Conservation (phyloP, 2,329 filamentous ascomycete genomes). For the Bipolaris zeicola region DNA sequence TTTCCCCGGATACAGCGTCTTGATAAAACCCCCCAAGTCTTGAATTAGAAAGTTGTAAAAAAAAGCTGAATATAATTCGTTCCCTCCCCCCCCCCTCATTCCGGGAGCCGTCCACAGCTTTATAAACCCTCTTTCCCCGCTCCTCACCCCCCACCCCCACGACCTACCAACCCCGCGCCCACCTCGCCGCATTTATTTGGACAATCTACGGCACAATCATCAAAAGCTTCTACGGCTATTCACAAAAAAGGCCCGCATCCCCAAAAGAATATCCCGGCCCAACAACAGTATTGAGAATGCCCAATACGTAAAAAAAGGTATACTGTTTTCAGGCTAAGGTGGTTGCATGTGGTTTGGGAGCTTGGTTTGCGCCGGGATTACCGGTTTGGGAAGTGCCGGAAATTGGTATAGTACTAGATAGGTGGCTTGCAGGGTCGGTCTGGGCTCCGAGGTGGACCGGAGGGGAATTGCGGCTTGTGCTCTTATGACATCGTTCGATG, state of each 20-base stretch:
- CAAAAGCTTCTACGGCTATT: no score
- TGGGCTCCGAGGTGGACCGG: slow-evolving; percentile 12
- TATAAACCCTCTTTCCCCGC: slow-evolving; percentile 32
- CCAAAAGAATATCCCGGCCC: not conserved
- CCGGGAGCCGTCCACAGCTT: slow-evolving; percentile 16
- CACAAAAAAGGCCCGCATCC: not conserved
- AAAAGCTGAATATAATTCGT: not conserved
- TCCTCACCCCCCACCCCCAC: slow-evolving; percentile 18
- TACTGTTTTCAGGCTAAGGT: slow-evolving; percentile 26
- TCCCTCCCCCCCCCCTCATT: slow-evolving; percentile 2
- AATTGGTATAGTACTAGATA: not conserved
- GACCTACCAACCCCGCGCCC: not conserved
- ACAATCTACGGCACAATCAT: not conserved
- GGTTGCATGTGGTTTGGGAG: not conserved
- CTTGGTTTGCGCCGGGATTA: slow-evolving; percentile 27
- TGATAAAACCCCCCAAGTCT: no score
- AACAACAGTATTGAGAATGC: not conserved
- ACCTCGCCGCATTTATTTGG: not conserved
- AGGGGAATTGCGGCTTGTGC: not conserved
- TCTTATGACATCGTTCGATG: not conserved
- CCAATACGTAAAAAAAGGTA: slow-evolving; percentile 10
- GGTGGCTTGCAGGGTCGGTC: slow-evolving; percentile 21
- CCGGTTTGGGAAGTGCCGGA: slow-evolving; percentile 25
- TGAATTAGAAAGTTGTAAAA: not conserved
- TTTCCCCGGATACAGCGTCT: not conserved